phyloP scores from a whole-genome alignment of 176 grass and related monocot genomes.

The Leersia perrieri region DNA sequence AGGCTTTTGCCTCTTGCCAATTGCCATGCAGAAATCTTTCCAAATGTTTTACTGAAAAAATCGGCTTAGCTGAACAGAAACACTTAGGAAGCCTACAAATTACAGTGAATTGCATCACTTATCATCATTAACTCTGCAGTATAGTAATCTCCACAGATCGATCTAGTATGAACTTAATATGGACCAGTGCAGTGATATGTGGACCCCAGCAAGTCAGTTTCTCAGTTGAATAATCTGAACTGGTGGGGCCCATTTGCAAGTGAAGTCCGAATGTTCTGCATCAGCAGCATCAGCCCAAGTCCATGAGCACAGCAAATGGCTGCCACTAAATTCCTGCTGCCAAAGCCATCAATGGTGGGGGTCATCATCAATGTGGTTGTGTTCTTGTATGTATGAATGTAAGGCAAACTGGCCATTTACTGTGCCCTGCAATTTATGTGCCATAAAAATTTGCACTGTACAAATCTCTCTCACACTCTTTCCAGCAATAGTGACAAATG shows the following conservation, averaged over 20 bases:
- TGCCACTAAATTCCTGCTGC: slow-evolving; percentile 43
- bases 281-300: slow-evolving; percentile 18
- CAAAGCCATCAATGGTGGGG: slow-evolving; percentile 35
- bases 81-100: not conserved
- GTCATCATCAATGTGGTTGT: slow-evolving; percentile 40
- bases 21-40: not conserved
- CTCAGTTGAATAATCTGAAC: not conserved
- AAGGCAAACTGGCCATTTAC: slow-evolving; percentile 52
- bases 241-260: slow-evolving; percentile 3
- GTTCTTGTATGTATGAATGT: slow-evolving; percentile 19
- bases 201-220: slow-evolving; percentile 8
- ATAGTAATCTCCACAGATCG: not conserved
- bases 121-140: not conserved
- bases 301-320: slow-evolving; percentile 52
- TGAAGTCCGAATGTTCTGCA: slow-evolving; percentile 28
- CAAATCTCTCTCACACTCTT: slow-evolving; percentile 6
- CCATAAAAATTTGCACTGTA: slow-evolving; percentile 39
- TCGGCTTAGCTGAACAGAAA: not conserved
- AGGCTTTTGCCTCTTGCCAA: not conserved
- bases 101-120: not conserved
- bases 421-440: slow-evolving; percentile 58
- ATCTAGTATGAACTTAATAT: not conserved
- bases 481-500: not conserved
- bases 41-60: not conserved
- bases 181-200: not conserved